Base-by-base conservation (phyloP, 306 rosid genomes). In the Benincasa hispida region DNA sequence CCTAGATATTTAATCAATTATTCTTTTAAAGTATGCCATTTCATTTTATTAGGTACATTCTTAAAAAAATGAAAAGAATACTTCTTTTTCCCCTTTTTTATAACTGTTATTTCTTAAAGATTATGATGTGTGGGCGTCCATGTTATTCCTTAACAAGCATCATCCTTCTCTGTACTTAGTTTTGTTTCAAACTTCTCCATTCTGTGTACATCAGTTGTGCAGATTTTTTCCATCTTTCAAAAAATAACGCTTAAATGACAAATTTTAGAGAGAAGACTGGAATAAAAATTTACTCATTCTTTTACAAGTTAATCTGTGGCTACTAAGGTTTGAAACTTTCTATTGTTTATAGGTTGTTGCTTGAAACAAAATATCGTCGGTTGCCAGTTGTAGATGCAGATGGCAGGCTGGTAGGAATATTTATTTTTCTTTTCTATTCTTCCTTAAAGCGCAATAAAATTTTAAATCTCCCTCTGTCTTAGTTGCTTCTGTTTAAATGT, bases 351-450 rank as follows among this genome's bases (percentile, higher is more conserved):
- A 92, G 99, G 91, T 82, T 94, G 87, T 79, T 94, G 87, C 97
- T 94, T 39, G 97, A 88, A 84, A 94, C 99, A 24, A 92, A 88
- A 79, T 92, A 85, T 78, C 97, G 93, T 22, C 88, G 97, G 58
- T 78, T 94, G 63, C 99, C 99, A 28, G 96, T 94, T 25, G 99
- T 92, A 48, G 97, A 90, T 59, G 85, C 81, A 51, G 85, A 81
- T 28, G 97, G 96, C 67, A 92, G 86, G 82, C 87, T 94, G 93
- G 99, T 94, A 86, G 81, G 87, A 21, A 58, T 57, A 27, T 77
- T 51, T 14, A 5, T 48, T 67, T 21, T 21, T 60, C 19, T 61
- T 47, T 17, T 4, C 17, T 47, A 15, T 32, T 60, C 30, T 37
- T 39, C 17, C 3, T 30, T 15, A 15, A 5, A 2, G 11, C 15